These are phyloP conservation scores for Fomitiporia mediterranea DNA, from an alignment of 1,284 basidiomycete species.

Conservation along the genomic window DNA sequence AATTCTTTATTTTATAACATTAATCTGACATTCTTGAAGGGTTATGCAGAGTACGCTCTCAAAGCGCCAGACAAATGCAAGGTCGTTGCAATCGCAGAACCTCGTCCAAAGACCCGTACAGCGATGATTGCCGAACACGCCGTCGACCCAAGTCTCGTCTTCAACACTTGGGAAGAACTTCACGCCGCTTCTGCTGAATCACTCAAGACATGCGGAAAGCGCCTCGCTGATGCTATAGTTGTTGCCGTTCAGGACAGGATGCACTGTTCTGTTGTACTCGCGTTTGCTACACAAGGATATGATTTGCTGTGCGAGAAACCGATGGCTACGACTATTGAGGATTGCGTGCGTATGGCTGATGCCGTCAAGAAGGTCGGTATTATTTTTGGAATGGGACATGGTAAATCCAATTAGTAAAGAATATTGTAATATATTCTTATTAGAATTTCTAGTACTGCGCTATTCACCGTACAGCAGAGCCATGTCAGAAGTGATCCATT, in stretches of 20 bases:
- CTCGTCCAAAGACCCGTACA: conserved; percentile 59
- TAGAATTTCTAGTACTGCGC: conserved; percentile 57
- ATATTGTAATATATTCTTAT: background rate
- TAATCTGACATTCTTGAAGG: conserved; percentile 34
- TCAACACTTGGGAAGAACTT: conserved; percentile 69
- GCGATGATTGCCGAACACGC: conserved; percentile 51
- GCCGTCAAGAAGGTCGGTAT: conserved; percentile 61
- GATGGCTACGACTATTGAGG: conserved; percentile 72
- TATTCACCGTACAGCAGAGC: conserved; percentile 80
- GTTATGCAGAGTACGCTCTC: conserved; percentile 63
- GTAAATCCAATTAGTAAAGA: conserved; percentile 34
- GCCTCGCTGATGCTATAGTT: conserved; percentile 75
- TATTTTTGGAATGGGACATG: conserved; percentile 85
- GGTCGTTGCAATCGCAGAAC: conserved; percentile 80
- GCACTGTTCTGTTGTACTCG: conserved; percentile 68
- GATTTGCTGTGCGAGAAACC: conserved; percentile 89
- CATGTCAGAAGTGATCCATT: conserved; percentile 65
- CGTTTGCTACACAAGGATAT: conserved; percentile 77
- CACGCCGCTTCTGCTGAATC: conserved; percentile 61
- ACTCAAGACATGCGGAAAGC: conserved; percentile 53
- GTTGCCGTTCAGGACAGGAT: conserved; percentile 75
- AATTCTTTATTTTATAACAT: background rate
- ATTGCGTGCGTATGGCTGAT: conserved; percentile 71
- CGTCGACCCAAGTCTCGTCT: conserved; percentile 62
- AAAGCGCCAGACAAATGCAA: conserved; percentile 58